phyloP scores from a whole-genome alignment of 805 yeast species.

The Scheffersomyces ergatensis region DNA sequence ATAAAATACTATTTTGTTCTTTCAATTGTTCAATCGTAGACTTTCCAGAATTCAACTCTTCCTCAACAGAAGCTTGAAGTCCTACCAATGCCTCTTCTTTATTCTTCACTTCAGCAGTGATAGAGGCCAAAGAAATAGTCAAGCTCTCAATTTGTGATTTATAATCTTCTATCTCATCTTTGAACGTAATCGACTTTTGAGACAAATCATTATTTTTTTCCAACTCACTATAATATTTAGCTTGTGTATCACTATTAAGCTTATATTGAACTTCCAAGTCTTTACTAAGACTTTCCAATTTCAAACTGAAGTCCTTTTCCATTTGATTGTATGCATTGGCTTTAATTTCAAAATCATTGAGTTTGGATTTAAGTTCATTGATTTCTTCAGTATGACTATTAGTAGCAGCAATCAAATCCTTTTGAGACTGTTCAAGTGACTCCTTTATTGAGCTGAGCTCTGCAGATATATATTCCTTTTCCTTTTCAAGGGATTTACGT shows the following conservation, averaged over 20 bases:
- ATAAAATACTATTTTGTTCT: slow-evolving; percentile 65
- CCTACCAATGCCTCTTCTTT: slow-evolving; percentile 18
- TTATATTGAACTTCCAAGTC: slow-evolving; percentile 43
- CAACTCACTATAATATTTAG: slow-evolving; percentile 54
- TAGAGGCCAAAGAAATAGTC: slow-evolving; percentile 7
- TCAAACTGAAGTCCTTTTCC: slow-evolving; percentile 29
- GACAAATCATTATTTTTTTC: slow-evolving; percentile 53
- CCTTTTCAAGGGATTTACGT: slow-evolving; percentile 16
- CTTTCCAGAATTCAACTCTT: slow-evolving; percentile 40
- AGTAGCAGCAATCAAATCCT: slow-evolving; percentile 16
- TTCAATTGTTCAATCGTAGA: slow-evolving; percentile 53
- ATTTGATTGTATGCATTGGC: slow-evolving; percentile 33
- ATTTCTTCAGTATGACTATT: slow-evolving; percentile 20
- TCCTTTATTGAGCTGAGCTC: slow-evolving; percentile 18
- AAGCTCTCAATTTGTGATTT: slow-evolving; percentile 9
- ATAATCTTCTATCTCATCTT: slow-evolving; percentile 15
- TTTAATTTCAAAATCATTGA: slow-evolving; percentile 21
- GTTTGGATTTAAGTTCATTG: slow-evolving; percentile 21
- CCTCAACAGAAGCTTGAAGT: slow-evolving; percentile 21
- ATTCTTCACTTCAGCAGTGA: slow-evolving; percentile 10
- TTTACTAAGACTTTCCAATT: slow-evolving; percentile 20
- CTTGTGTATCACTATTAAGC: slow-evolving; percentile 48
- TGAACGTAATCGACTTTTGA: slow-evolving; percentile 20
- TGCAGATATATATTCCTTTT: slow-evolving; percentile 18
- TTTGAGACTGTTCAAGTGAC: slow-evolving; percentile 18